Evolutionary conservation across 1,284 basidiomycete genomes (phyloP), one percentile per base, ranked within the genome.

Genomic region (Rugosomyces carneus): DNA sequence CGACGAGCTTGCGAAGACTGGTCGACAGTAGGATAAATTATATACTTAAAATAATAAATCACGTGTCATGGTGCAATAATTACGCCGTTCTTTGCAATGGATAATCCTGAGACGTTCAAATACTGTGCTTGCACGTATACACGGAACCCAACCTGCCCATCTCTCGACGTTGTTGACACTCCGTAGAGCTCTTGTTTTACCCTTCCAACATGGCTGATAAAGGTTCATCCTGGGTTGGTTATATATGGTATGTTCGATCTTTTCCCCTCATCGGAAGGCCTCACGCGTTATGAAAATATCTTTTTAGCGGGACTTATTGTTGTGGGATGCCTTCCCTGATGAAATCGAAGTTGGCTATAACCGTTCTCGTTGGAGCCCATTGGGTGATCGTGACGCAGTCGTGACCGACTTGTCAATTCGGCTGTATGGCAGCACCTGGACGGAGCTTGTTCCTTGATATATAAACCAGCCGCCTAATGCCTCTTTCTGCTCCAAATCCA

Each of bases 1-100:
- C 8, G 62, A 59, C 31, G 79, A 77, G 47, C 67, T 88, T 35
- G 73, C 75, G 10, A 72, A 73, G 47, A 65, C 66, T 20, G 81
- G 84, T 58, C 72, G 73, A 56, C 15, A n/a, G 13, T 34, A 34
- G 21, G n/a, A n/a, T n/a, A n/a, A n/a, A n/a, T n/a, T n/a, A n/a
- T n/a, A n/a, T n/a, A n/a, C n/a, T n/a, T n/a, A n/a, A n/a, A n/a
- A n/a, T n/a, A n/a, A n/a, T 45, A 44, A 49, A 42, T 60, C 48
- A 53, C 37, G 37, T 46, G 45, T 46, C 11, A 42, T 35, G 24
- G 23, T 36, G 37, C 29, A 18, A 19, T 35, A 35, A 23, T 32
- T 26, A 7, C 21, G 21, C 21, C 21, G 21, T 23, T 23, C 21
- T 23, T 23, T 23, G 21, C 21, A 23, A 23, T 23, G 21, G 21